Evolutionary conservation across 352 stramenopile genomes (phyloP).

Genomic region (Globisporangium heterothallicum): DNA sequence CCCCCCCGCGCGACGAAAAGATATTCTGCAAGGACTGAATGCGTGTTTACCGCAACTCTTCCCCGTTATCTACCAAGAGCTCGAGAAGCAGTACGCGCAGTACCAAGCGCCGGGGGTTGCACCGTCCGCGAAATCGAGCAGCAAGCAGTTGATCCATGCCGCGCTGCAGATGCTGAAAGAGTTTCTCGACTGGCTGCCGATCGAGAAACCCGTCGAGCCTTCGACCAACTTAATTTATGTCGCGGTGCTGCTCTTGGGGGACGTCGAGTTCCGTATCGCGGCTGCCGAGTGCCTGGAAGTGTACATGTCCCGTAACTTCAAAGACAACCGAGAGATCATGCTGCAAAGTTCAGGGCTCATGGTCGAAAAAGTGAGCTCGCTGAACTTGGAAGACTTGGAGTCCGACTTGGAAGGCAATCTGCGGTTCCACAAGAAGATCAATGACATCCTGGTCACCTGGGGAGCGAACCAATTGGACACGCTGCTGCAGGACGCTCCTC

Average conservation of each 20-base stretch:
- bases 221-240: slow-evolving; percentile 62
- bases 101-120: slow-evolving; percentile 30
- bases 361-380: slow-evolving; percentile 44
- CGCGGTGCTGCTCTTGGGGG: slow-evolving; percentile 47
- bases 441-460: slow-evolving; percentile 71
- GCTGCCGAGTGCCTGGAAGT: slow-evolving; percentile 68
- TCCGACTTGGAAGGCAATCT: slow-evolving; percentile 48
- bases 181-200: slow-evolving; percentile 79
- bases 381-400: slow-evolving; percentile 38
- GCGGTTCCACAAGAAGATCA: slow-evolving; percentile 69
- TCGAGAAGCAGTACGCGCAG: slow-evolving; percentile 62
- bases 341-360: slow-evolving; percentile 49
- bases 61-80: slow-evolving; percentile 63
- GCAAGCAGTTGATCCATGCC: slow-evolving; percentile 54
- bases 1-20: slow-evolving; percentile 61
- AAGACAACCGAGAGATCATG: slow-evolving; percentile 61
- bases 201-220: slow-evolving; percentile 50
- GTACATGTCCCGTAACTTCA: slow-evolving; percentile 65
- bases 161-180: slow-evolving; percentile 71
- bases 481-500: slow-evolving; percentile 32
- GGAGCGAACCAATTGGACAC: slow-evolving; percentile 59
- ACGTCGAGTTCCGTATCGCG: slow-evolving; percentile 43
- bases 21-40: slow-evolving; percentile 77
- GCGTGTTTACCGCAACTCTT: slow-evolving; percentile 62
- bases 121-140: slow-evolving; percentile 18